Evolutionary conservation across 805 yeast genomes (phyloP).

Genomic region (Danielia oregonensis): DNA sequence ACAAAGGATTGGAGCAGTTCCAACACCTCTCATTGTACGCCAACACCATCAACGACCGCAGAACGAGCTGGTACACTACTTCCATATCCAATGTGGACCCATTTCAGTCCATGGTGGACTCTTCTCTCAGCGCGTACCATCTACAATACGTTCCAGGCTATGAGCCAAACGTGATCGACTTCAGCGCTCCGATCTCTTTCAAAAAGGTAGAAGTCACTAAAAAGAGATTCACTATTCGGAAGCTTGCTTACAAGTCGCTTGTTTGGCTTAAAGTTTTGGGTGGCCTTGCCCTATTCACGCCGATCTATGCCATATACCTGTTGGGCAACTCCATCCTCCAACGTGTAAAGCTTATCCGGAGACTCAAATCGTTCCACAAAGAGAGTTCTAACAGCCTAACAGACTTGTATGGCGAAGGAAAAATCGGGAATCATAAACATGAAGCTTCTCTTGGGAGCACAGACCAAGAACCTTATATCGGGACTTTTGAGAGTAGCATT

Average conservation of each 20-base stretch:
- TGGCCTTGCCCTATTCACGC: slow-evolving; percentile 50
- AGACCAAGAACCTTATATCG: slow-evolving; percentile 1
- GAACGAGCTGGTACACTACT: slow-evolving; percentile 82
- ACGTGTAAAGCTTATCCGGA: slow-evolving; percentile 24
- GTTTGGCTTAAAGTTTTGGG: slow-evolving; percentile 48
- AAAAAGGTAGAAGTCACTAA: slow-evolving; percentile 4
- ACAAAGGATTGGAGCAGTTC: slow-evolving; percentile 9
- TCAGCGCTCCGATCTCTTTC: slow-evolving; percentile 38
- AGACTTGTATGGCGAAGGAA: slow-evolving; percentile 23
- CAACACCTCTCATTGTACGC: slow-evolving; percentile 9
- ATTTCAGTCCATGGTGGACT: slow-evolving; percentile 47
- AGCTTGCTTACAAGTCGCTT: slow-evolving; percentile 12
- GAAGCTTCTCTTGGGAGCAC: slow-evolving; percentile 2
- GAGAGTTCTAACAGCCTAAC: slow-evolving; percentile 25
- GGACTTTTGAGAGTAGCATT: slow-evolving; percentile 4
- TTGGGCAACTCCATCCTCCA: slow-evolving; percentile 40
- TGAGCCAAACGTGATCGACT: slow-evolving; percentile 55
- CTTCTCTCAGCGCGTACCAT: slow-evolving; percentile 32
- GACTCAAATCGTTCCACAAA: slow-evolving; percentile 26
- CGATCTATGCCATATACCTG: slow-evolving; percentile 62
- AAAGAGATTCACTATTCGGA: background rate
- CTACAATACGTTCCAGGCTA: slow-evolving; percentile 49
- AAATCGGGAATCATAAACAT: background rate
- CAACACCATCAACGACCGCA: slow-evolving; percentile 13
- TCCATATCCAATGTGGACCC: slow-evolving; percentile 65